Percentiles rank a stretch among this genome's conserved stretches.
phyloP scores from a whole-genome alignment of 1,139 yeast species.

The Sugiyamaella paludigena region DNA sequence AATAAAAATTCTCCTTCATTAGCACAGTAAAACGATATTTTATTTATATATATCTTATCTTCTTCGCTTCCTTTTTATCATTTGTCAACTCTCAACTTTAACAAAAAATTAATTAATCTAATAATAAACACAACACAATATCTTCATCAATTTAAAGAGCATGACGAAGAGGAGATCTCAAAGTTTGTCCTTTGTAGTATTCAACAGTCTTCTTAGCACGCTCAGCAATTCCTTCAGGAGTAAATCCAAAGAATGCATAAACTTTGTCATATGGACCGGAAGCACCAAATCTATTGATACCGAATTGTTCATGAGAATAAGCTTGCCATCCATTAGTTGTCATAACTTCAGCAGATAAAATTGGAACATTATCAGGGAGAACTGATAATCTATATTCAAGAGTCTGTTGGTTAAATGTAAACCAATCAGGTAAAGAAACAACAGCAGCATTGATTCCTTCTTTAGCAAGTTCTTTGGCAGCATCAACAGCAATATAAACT shows the following conservation, averaged over 20 bases:
- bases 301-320: conserved; percentile 96
- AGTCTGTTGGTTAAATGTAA: conserved; percentile 83
- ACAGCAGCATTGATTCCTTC: conserved; percentile 75
- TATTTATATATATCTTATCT: neutral
- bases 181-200: conserved; percentile 68
- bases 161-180: conserved; percentile 72
- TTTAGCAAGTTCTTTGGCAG: conserved; percentile 64
- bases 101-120: too few species aligned
- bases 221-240: conserved; percentile 87
- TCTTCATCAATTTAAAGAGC: conserved; percentile 53
- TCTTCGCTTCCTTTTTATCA: neutral
- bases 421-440: conserved; percentile 92
- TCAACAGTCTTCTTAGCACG: conserved; percentile 79
- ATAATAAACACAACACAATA: too few species aligned
- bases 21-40: neutral
- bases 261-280: conserved; percentile 88
- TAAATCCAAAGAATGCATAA: conserved; percentile 84
- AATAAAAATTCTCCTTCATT: too few species aligned
- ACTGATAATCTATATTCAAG: conserved; percentile 77
- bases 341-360: conserved; percentile 92
- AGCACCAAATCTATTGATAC: conserved; percentile 95
- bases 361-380: conserved; percentile 93
- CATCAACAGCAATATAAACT: conserved; percentile 79
- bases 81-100: too few species aligned
- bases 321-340: conserved; percentile 90